phyloP scores from a whole-genome alignment of 805 yeast genomes.

The Saccharomycopsis schoenii region DNA sequence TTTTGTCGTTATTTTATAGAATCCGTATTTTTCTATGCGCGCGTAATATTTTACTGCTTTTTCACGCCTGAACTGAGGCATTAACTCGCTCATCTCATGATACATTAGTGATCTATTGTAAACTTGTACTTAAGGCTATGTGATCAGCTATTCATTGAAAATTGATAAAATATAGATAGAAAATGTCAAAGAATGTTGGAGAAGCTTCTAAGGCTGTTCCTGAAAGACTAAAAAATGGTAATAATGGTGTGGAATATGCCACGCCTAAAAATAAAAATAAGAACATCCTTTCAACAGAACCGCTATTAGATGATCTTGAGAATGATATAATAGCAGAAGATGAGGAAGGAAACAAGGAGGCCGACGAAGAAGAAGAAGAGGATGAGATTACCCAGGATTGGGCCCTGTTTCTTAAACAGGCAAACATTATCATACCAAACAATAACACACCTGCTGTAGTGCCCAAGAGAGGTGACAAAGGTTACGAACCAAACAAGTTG shows the following conservation, averaged over 20 bases:
- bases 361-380: constrained; percentile 9
- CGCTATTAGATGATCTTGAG: not conserved
- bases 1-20: not conserved
- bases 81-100: not conserved
- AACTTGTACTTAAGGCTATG: too few relatives aligned
- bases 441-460: constrained; percentile 4
- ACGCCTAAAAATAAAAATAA: not conserved
- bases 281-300: not conserved
- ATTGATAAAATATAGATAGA: too few relatives aligned
- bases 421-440: constrained; percentile 1
- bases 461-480: constrained; percentile 18
- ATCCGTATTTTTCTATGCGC: not conserved
- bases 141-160: too few relatives aligned
- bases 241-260: too few relatives aligned
- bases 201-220: too few relatives aligned
- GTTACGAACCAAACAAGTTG: constrained; percentile 14
- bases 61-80: not conserved
- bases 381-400: constrained; percentile 13
- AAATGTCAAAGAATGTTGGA: too few relatives aligned
- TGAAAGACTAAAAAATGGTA: too few relatives aligned
- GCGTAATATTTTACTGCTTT: not conserved
- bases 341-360: not conserved
- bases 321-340: not conserved
- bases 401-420: constrained; percentile 4
- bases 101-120: not conserved